A percentile compares a stretch with the other conserved stretches of the same genome.
phyloP scores from a whole-genome alignment of 75 land plant species.

The Selaginella tamariscina region DNA sequence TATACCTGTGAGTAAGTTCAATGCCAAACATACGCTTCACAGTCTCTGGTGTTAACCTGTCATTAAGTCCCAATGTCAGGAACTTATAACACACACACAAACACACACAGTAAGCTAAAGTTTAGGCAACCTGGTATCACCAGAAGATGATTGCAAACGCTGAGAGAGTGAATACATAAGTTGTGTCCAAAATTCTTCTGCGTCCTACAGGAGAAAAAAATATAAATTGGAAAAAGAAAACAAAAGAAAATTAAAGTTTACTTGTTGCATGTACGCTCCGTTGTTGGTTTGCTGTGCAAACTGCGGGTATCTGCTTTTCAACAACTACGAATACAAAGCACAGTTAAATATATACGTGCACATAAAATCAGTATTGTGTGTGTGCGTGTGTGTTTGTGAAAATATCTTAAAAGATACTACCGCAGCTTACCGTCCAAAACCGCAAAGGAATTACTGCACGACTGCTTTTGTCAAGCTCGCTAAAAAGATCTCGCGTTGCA shows the following conservation, averaged over 20 bases:
- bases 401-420: not conserved
- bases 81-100: no score
- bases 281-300: slow-evolving; percentile 82
- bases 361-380: no score
- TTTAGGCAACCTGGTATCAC: not conserved
- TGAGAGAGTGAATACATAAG: slow-evolving; percentile 78
- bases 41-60: no score
- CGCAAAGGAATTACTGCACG: slow-evolving; percentile 80
- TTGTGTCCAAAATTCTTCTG: slow-evolving; percentile 98
- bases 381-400: no score
- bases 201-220: slow-evolving; percentile 44
- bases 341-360: slow-evolving; percentile 3
- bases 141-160: slow-evolving; percentile 40
- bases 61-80: no score
- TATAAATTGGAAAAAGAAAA: not conserved
- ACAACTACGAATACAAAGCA: slow-evolving; percentile 29
- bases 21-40: slow-evolving; percentile 73
- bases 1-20: slow-evolving; percentile 54
- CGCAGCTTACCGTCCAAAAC: slow-evolving; percentile 55
- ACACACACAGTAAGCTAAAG: no score
- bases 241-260: slow-evolving; percentile 14
- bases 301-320: slow-evolving; percentile 77
- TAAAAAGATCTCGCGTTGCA: slow-evolving; percentile 77
- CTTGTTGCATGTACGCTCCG: slow-evolving; percentile 87
- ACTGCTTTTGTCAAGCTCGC: slow-evolving; percentile 62